phyloP scores from a whole-genome alignment of 1,284 basidiomycete species.

The Pseudozyma sp. region DNA sequence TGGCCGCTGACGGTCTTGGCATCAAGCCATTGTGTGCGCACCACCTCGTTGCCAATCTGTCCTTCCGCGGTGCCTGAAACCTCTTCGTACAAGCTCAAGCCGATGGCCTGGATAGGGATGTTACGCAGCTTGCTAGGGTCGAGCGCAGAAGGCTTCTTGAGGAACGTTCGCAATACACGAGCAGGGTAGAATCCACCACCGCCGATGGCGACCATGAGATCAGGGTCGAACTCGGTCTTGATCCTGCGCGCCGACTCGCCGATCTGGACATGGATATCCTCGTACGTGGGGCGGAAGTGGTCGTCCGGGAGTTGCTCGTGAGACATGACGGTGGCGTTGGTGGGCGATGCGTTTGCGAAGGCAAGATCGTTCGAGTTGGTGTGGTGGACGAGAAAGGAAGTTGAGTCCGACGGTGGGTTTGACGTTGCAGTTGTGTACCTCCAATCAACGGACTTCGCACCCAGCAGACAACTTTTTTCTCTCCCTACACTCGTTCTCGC shows the following conservation, averaged over 20 bases:
- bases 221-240: conserved; percentile 62
- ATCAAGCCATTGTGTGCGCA: conserved; percentile 68
- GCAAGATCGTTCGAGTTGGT: neutral
- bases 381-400: neutral
- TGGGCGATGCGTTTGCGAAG: neutral
- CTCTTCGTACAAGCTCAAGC: conserved; percentile 67
- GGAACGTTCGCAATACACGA: conserved; percentile 66
- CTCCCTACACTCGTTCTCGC: neutral
- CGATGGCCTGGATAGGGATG: conserved; percentile 68
- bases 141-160: conserved; percentile 59
- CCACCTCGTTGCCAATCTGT: conserved; percentile 65
- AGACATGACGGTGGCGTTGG: conserved; percentile 13
- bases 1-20: conserved; percentile 49
- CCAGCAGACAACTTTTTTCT: conserved; percentile 2
- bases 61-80: conserved; percentile 59
- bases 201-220: conserved; percentile 65
- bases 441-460: too few relatives aligned
- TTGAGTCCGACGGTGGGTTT: neutral
- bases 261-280: conserved; percentile 67
- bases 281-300: conserved; percentile 67
- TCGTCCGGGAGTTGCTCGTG: conserved; percentile 61
- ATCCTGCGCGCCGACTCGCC: conserved; percentile 58
- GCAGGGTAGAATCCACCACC: conserved; percentile 68
- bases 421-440: neutral
- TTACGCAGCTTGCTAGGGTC: conserved; percentile 64